phyloP scores from a whole-genome alignment of 2,329 filamentous ascomycete species.

The Epicoccum sorghinum region DNA sequence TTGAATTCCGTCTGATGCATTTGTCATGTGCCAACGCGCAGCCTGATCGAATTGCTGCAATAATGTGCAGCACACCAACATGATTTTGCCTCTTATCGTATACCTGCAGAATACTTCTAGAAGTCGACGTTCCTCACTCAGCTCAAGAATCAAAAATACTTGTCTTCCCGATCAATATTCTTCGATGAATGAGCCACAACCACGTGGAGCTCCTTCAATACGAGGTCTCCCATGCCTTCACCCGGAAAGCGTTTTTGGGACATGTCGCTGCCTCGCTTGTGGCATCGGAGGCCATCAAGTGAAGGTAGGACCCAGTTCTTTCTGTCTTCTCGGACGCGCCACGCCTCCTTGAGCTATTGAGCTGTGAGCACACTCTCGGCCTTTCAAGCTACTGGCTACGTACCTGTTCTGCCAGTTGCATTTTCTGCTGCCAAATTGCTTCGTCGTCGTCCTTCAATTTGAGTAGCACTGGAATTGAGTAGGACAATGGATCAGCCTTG shows the following conservation, averaged over 20 bases:
- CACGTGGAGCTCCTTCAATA: slow-evolving; percentile 1
- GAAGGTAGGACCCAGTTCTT: slow-evolving; percentile 37
- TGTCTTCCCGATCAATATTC: too few relatives aligned
- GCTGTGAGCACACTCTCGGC: background rate
- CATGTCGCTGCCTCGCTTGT: background rate
- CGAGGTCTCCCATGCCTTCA: slow-evolving; percentile 13
- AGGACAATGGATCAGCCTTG: background rate
- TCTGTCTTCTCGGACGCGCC: slow-evolving; percentile 20
- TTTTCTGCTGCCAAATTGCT: slow-evolving; percentile 22
- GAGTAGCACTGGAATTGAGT: slow-evolving; percentile 25
- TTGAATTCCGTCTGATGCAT: too few relatives aligned
- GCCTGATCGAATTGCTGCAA: too few relatives aligned
- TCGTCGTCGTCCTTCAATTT: slow-evolving; percentile 23
- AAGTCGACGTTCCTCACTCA: too few relatives aligned
- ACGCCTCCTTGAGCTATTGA: slow-evolving; percentile 17
- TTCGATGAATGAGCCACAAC: background rate
- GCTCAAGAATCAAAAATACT: too few relatives aligned
- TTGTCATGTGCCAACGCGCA: too few relatives aligned
- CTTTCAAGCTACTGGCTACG: background rate
- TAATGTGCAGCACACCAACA: too few relatives aligned
- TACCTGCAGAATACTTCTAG: too few relatives aligned
- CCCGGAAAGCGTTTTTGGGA: slow-evolving; percentile 2
- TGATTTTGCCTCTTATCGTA: too few relatives aligned
- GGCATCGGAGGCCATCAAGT: slow-evolving; percentile 2
- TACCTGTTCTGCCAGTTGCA: background rate